phyloP scores from a whole-genome alignment of 192 early-diverging fungal genomes.

The Diversispora eburnea region DNA sequence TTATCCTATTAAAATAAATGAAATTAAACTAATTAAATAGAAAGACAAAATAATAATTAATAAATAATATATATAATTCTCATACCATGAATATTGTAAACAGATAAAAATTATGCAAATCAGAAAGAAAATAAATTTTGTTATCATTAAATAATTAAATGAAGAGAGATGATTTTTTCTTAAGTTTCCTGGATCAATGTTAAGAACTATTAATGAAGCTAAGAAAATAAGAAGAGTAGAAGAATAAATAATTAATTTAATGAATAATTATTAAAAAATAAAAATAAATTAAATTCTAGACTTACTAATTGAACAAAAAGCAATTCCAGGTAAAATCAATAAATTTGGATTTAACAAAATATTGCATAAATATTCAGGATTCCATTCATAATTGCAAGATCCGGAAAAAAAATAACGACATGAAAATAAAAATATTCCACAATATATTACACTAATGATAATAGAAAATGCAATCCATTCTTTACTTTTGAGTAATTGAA shows the following conservation, averaged over 20 bases:
- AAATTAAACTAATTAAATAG: not conserved
- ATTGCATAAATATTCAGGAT: not conserved
- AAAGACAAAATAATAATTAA: not conserved
- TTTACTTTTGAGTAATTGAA: not conserved
- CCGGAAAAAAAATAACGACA: not conserved
- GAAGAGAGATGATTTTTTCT: not conserved
- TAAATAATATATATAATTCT: not conserved
- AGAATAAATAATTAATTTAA: not conserved
- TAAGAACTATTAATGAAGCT: not conserved
- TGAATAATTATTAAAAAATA: not conserved
- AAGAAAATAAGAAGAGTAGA: not conserved
- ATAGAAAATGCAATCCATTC: not conserved
- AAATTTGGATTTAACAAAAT: not conserved
- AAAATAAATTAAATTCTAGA: not conserved
- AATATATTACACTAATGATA: not conserved
- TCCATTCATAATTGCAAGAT: not conserved
- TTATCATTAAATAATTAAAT: not conserved
- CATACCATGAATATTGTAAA: not conserved
- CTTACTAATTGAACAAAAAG: constrained; percentile 5
- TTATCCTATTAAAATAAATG: not conserved
- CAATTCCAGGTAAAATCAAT: not conserved
- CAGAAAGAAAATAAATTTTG: not conserved
- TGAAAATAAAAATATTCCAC: not conserved
- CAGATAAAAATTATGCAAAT: not conserved
- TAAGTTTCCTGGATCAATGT: not conserved